Percentiles rank a stretch among this genome's conserved stretches.
Evolutionary conservation across 495 filamentous ascomycete genomes (phyloP).

Genomic region (Elasticomyces elasticus): DNA sequence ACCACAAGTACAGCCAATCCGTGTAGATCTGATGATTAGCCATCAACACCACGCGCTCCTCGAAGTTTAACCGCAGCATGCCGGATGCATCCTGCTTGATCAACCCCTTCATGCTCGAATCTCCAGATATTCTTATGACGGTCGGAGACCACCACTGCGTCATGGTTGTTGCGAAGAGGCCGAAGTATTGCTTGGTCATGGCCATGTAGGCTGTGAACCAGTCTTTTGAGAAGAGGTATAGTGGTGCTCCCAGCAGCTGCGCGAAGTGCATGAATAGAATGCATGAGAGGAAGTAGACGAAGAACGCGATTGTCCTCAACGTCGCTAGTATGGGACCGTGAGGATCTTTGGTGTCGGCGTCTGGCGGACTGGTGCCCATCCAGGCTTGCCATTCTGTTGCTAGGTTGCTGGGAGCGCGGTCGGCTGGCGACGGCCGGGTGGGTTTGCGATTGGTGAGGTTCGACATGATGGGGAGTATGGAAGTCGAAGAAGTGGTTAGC

Average conservation of each 20-base stretch:
- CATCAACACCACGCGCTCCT: conserved; percentile 67
- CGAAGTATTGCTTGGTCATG: conserved; percentile 65
- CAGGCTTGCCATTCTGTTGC: conserved; percentile 16
- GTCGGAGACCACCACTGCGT: conserved; percentile 78
- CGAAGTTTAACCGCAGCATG: conserved; percentile 59
- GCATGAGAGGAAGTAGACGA: conserved; percentile 17
- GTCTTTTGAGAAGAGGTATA: conserved; percentile 60
- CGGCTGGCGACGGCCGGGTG: neutral
- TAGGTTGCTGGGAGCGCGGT: conserved; percentile 5
- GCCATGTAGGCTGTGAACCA: conserved; percentile 71
- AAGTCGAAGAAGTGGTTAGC: neutral
- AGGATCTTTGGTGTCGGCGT: conserved; percentile 8
- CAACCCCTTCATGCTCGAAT: conserved; percentile 61
- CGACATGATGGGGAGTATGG: neutral
- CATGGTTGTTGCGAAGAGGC: conserved; percentile 60
- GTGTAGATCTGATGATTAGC: conserved; percentile 84
- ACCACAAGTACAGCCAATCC: conserved; percentile 85
- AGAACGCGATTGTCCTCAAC: conserved; percentile 15
- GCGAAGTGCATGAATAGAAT: conserved; percentile 42
- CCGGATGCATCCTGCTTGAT: conserved; percentile 51
- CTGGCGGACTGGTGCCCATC: neutral
- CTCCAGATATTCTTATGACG: conserved; percentile 63
- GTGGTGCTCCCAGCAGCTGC: conserved; percentile 57
- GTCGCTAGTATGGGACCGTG: conserved; percentile 9
- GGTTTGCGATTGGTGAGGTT: neutral